Conservation (phyloP, 495 filamentous ascomycete species). For the Xylaria acuta region DNA sequence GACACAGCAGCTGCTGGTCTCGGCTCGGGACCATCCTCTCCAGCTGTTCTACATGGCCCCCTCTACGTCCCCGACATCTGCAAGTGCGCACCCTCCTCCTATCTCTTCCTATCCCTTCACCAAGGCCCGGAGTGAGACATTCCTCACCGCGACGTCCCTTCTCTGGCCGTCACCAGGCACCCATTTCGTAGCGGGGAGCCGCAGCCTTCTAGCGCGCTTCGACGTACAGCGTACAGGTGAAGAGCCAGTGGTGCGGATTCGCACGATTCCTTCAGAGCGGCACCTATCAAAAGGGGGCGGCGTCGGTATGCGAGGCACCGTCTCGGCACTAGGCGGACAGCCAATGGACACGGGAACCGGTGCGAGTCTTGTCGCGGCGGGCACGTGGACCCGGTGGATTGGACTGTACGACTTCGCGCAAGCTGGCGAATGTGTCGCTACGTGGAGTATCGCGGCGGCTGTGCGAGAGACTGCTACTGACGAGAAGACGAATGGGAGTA, state of each 20-base stretch:
- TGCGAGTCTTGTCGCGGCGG: slow-evolving; percentile 72
- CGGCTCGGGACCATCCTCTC: slow-evolving; percentile 74
- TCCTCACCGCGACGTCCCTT: slow-evolving; percentile 77
- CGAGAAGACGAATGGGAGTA: not conserved
- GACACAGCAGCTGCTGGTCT: slow-evolving; percentile 72
- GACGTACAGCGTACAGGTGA: slow-evolving; percentile 72
- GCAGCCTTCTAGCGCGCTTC: slow-evolving; percentile 76
- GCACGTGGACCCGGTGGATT: slow-evolving; percentile 78
- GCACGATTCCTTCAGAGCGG: slow-evolving; percentile 77
- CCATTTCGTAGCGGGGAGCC: slow-evolving; percentile 74
- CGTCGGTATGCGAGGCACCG: slow-evolving; percentile 82
- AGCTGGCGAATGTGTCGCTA: slow-evolving; percentile 68
- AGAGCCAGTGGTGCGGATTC: slow-evolving; percentile 63
- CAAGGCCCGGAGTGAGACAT: slow-evolving; percentile 76
- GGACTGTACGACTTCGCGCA: slow-evolving; percentile 77
- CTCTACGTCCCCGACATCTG: slow-evolving; percentile 34
- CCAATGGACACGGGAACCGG: slow-evolving; percentile 36
- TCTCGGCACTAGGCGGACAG: slow-evolving; percentile 66
- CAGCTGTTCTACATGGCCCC: slow-evolving; percentile 60
- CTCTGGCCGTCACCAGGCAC: slow-evolving; percentile 67
- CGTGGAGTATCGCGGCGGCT: slow-evolving; percentile 62
- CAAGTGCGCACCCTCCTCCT: slow-evolving; percentile 51
- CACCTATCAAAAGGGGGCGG: slow-evolving; percentile 73
- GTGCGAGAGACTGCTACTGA: slow-evolving; percentile 34
- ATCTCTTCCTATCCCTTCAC: slow-evolving; percentile 72